phyloP scores from a whole-genome alignment of 306 rosid species.

The Rubus idaeus region DNA sequence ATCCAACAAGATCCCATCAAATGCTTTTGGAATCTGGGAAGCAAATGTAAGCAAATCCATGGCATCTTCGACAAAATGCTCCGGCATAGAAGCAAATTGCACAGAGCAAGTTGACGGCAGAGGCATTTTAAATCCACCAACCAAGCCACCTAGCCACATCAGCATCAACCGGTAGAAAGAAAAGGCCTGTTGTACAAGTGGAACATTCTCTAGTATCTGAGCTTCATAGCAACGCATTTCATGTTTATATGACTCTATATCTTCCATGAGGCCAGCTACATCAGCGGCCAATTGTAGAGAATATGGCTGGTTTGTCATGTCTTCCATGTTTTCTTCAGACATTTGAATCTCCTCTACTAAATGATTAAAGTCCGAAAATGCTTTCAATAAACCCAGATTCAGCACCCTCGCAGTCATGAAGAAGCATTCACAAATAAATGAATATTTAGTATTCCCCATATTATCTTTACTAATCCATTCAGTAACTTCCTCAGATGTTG shows the following conservation, averaged over 20 bases:
- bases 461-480: conserved; percentile 65
- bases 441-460: conserved; percentile 46
- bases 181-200: conserved; percentile 73
- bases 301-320: conserved; percentile 60
- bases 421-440: conserved; percentile 93
- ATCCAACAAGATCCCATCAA: conserved; percentile 84
- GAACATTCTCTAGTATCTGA: conserved; percentile 78
- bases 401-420: conserved; percentile 98
- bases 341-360: conserved; percentile 83
- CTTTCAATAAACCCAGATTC: conserved; percentile 85
- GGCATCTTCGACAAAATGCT: conserved; percentile 97
- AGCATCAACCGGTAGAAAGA: conserved; percentile 84
- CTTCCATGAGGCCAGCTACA: conserved; percentile 76
- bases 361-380: conserved; percentile 88
- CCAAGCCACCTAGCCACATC: conserved; percentile 85
- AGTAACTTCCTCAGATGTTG: conserved; percentile 84
- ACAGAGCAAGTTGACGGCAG: conserved; percentile 66
- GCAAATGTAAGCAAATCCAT: conserved; percentile 93
- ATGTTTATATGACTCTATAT: conserved; percentile 65
- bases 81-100: conserved; percentile 89
- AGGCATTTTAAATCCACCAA: conserved; percentile 98
- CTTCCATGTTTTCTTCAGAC: conserved; percentile 69
- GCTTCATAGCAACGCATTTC: conserved; percentile 90
- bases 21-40: conserved; percentile 87
- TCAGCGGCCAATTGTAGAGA: conserved; percentile 53